These are phyloP conservation scores for Cyphellophora europaea DNA, from an alignment of 2,329 filamentous ascomycete species.

Conservation along the genomic window DNA sequence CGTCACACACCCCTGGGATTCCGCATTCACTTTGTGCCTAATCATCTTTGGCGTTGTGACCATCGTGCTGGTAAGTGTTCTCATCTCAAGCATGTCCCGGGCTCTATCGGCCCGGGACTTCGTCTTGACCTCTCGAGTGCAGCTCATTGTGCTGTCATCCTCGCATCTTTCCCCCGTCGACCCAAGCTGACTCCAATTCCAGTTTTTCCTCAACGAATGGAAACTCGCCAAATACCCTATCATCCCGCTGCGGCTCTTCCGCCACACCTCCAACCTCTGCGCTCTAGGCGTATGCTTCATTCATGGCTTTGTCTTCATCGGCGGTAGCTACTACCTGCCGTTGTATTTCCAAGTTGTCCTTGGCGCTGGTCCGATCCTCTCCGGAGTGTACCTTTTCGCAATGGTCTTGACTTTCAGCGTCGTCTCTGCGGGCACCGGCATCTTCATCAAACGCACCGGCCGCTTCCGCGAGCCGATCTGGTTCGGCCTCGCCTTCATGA, in stretches of 20 bases:
- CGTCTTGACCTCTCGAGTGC: too few relatives aligned
- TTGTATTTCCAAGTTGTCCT: conserved; percentile 76
- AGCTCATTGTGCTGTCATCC: too few relatives aligned
- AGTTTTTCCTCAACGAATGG: conserved; percentile 52
- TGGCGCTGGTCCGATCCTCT: conserved; percentile 57
- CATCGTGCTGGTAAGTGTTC: too few relatives aligned
- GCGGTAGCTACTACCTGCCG: conserved; percentile 69
- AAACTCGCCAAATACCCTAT: conserved; percentile 53
- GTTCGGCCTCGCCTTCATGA: conserved; percentile 48
- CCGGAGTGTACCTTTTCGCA: conserved; percentile 66
- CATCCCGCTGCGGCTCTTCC: conserved; percentile 45
- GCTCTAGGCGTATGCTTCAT: conserved; percentile 58
- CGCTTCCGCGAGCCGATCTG: conserved; percentile 55
- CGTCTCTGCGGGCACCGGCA: conserved; percentile 50
- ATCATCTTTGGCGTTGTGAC: conserved; percentile 37
- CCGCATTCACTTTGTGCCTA: conserved; percentile 40
- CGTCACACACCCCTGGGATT: conserved; percentile 43
- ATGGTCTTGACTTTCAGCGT: conserved; percentile 59
- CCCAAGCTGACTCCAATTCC: too few relatives aligned
- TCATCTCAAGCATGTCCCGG: too few relatives aligned
- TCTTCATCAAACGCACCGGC: conserved; percentile 66
- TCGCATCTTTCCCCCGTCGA: too few relatives aligned
- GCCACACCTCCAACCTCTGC: conserved; percentile 35
- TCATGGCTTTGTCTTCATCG: conserved; percentile 70
- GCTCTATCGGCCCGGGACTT: too few relatives aligned